Conservation (phyloP, 352 stramenopile species). For the Globisporangium uncinulatum region DNA sequence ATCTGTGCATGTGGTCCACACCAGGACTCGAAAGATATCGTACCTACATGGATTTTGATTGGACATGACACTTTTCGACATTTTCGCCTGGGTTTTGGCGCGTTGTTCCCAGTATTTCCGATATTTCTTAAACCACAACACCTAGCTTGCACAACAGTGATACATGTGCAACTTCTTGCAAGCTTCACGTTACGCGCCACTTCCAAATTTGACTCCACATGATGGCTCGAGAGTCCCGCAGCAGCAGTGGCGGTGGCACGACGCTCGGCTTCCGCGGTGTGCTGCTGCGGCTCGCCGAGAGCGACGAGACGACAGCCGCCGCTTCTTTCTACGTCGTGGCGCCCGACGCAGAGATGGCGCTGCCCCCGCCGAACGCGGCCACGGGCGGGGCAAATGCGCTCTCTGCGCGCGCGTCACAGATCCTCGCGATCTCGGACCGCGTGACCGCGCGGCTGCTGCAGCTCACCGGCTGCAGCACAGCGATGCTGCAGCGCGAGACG, state of each 20-base stretch:
- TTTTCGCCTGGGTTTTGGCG: no score
- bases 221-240: neutral
- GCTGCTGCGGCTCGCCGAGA: constrained; percentile 38
- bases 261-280: constrained; percentile 69
- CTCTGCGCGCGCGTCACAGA: constrained; percentile 24
- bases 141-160: no score
- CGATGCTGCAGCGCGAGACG: constrained; percentile 31
- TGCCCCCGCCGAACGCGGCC: constrained; percentile 18
- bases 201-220: neutral
- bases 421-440: constrained; percentile 46
- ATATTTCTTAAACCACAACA: no score
- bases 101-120: no score
- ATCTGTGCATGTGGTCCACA: no score
- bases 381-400: constrained; percentile 3
- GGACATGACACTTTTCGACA: no score
- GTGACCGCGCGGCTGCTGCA: constrained; percentile 50
- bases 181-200: neutral
- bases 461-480: constrained; percentile 36
- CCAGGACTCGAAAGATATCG: no score
- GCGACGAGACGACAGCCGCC: constrained; percentile 11
- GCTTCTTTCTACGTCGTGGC: constrained; percentile 42
- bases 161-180: no score
- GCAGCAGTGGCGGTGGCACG: neutral
- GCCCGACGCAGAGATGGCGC: constrained; percentile 33
- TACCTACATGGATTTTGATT: no score